Base-by-base conservation (phyloP, 2,329 filamentous ascomycete species). In the Trichoderma gracile region DNA sequence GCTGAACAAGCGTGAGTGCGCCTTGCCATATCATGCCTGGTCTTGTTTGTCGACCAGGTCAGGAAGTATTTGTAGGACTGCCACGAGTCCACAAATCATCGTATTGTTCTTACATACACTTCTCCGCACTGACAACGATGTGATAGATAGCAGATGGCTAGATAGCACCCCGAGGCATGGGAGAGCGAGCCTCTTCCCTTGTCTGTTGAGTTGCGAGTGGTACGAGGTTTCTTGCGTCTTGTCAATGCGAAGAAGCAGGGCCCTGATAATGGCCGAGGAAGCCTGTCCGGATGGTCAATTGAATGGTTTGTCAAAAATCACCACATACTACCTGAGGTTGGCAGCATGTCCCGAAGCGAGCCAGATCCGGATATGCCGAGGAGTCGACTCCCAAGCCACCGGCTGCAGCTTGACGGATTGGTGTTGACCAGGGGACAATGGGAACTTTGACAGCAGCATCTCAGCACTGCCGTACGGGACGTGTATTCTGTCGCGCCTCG, bases 311-410 rank as follows among this genome's bases (percentile, higher is more conserved):
- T 38, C 33, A 15, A 55, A 43, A 23, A 49, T 42, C 27, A n/a
- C 21, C 7, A 27, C 8, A 49, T 49, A 15, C 45, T 59, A 50
- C 56, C 46, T 50, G 30, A 59, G 46, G 45, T 50, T 33, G 56
- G 56, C 38, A 59, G 21, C 50, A 21, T 42, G 4, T 21, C 56
- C 56, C 56, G 56, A 59, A 19, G 45, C 56, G 45, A 59, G 21
- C 56, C 56, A 38, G 38, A 59, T 50, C 19, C 33, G 56, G 56
- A 19, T 40, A 33, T 59, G 56, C 56, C 56, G 56, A 50, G 17
- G 33, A 33, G 27, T 2, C 23, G 21, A 30, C 23, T 25, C 38
- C 53, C 30, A 47, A 23, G 45, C 21, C 21, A 42, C 5, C 10
- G 21, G 17, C 30, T 42, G 56, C 56, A 59, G 56, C 30, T 25